Evolutionary conservation across 345 rosid species (phyloP), one percentile per base, ranked within the genome.

Genomic region (Salix purpurea): DNA sequence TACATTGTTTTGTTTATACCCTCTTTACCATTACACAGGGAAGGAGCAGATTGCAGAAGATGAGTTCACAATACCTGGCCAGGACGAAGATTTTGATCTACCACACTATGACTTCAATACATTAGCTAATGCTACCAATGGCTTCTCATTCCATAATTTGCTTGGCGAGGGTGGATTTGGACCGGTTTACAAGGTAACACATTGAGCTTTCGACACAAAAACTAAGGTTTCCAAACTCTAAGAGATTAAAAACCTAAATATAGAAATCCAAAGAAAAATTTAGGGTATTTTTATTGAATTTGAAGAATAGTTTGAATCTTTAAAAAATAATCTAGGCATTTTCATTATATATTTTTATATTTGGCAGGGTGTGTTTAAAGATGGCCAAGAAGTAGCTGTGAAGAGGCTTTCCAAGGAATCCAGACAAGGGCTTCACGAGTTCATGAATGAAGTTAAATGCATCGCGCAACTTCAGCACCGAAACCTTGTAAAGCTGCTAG

Each of bases 391-490:
- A 77, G 18, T 77, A 11, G 74, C 79, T 19, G 74, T 77, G 36
- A 77, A 77, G 61, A 77, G 79, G 61, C 74, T 77, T 4, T 70
- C 79, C 34, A 70, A 23, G 15, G 62, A 44, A 61, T 77, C 74
- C 32, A 36, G 70, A n/a, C 79, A 77, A 70, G 79, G 75, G 3
- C 28, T 77, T 34, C 14, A 42, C 7, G 79, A 77, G 37, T 77
- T 77, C 74, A 70, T 56, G 32, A 70, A 77, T 70, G 79, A 77
- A 70, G 79, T 77, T 9, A 60, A 19, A 62, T 42, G 52, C 42
- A 77, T 77, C 5, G 74, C 74, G 1, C 71, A 77, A 71, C 80
- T 77, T 61, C 75, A 77, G 70, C 80, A 77, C 40, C 42, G 80
- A 9, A 77, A 77, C 37, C 80, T 77, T 15, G 80, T 77, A 15